Evolutionary conservation across 768 basidiomycete genomes (phyloP), one percentile per base, ranked within the genome.

Genomic region (Crassisporium funariophilum): DNA sequence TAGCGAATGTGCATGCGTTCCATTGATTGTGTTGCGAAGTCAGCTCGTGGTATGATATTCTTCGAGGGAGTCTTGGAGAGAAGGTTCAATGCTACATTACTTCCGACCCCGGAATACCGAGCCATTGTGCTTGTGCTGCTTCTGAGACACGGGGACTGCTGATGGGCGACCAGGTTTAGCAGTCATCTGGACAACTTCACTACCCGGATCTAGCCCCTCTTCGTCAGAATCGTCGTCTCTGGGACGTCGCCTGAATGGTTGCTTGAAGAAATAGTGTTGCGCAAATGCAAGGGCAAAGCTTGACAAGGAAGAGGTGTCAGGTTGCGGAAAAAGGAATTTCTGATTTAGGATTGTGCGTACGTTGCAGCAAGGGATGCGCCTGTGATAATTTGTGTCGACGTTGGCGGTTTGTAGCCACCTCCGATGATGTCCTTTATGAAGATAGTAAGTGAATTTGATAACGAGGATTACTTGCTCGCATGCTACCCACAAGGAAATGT

Each of bases 231-330:
- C n/a, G 29, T 31, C 29, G 10, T 31, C 5, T 31, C 10, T 10
- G 11, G 11, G 29, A 11, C 29, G 29, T n/a, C 29, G 29, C n/a
- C 29, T 31, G 62, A 84, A 84, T 4, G 81, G 73, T 4, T 65
- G 65, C 35, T 60, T 70, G 63, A 85, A 84, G 12, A 74, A 25
- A 35, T 64, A 68, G 61, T 83, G 79, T 44, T 86, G 84, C 4
- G 61, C 68, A 56, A 70, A 72, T 1, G 82, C 80, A 21, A 84
- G 67, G 4, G 74, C 53, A 2, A 81, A 82, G 22, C 83, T 84
- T 37, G 13, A 35, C 20, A n/a, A 31, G 35, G 15, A 39, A 16
- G 52, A 35, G 35, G 20, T 19, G n/a, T 33, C 29, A 40, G 19
- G n/a, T 35, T 15, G 19, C 2, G 19, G 36, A 27, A 31, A 35